These are phyloP conservation scores for Physcomitrium patens DNA, from an alignment of 225 moss, liverwort and hornwort species.

Conservation along the genomic window DNA sequence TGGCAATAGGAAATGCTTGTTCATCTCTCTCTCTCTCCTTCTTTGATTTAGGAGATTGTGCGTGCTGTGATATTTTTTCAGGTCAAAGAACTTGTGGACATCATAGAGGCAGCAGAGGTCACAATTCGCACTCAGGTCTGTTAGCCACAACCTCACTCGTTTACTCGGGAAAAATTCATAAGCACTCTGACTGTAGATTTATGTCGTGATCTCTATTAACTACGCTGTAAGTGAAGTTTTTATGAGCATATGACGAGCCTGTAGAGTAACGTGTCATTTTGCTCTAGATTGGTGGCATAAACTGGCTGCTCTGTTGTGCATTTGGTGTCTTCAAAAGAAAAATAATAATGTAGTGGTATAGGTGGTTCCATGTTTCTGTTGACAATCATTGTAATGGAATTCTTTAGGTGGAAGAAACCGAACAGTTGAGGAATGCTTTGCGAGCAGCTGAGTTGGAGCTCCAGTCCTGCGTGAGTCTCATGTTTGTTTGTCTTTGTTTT, in stretches of 20 bases:
- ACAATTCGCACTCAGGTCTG: slow-evolving; percentile 80
- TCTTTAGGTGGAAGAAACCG: slow-evolving; percentile 83
- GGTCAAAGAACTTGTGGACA: slow-evolving; percentile 78
- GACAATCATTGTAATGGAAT: slow-evolving; percentile 8
- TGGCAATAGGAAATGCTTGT: neutral
- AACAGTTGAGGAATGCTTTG: slow-evolving; percentile 69
- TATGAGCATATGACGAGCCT: neutral
- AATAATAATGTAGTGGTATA: neutral
- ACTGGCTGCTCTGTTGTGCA: slow-evolving; percentile 6
- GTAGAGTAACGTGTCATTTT: neutral
- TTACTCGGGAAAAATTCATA: slow-evolving; percentile 12
- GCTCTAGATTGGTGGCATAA: neutral
- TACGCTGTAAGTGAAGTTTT: slow-evolving; percentile 7
- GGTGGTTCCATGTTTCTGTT: neutral
- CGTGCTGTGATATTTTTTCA: slow-evolving; percentile 34
- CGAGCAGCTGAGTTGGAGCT: slow-evolving; percentile 85
- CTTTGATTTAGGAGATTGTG: slow-evolving; percentile 18
- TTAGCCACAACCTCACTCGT: neutral
- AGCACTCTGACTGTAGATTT: neutral
- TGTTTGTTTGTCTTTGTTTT: neutral
- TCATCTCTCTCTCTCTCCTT: neutral
- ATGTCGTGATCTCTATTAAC: neutral
- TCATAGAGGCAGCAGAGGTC: slow-evolving; percentile 80
- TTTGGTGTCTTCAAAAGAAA: neutral
- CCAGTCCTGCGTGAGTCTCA: slow-evolving; percentile 65